Evolutionary conservation across 2,329 filamentous ascomycete species (phyloP), one percentile per base, ranked within the genome.

Genomic region (Monosporascus ibericus): DNA sequence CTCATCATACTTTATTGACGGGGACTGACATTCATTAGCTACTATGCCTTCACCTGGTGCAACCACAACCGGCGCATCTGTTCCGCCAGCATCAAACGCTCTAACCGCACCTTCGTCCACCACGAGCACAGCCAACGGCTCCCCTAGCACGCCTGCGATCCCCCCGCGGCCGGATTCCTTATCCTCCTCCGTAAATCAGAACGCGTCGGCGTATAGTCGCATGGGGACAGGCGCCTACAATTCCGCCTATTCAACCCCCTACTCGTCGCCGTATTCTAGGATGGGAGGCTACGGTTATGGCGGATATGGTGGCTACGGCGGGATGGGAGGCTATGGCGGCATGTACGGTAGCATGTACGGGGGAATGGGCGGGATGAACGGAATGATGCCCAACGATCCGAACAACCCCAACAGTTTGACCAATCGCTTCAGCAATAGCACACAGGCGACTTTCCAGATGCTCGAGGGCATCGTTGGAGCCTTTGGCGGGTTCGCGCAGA

Each of bases 401-500:
- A 95, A 95, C 68, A 90, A 96, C 68, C 89, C 90, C 27, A 90
- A 94, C 70, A 96, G 91, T 72, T 76, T 99, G 68, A 96, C 92
- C n/a, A 89, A 95, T 67, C 87, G 89, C 50, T 96, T 97, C 77
- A 90, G 86, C 68, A 92, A 95, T 70, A 94, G 88, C 75, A 99
- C 95, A 0, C 89, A 94, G 63, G 90, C 92, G 11, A 99, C 94
- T 0, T 99, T 99, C 67, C 94, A 97, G 76, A 90, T 99, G 80
- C 90, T 99, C 49, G 94, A 99, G 74, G 94, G 92, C 62, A 88
- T 99, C 53, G 94, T 99, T 15, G 90, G 90, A 24, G 92, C 94
- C 2, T 99, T 99, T 75, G 92, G 92, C 20, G 94, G 95, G 0
- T 97, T 99, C 68, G 90, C 95, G 14, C 94, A 99, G 75, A 99